Evolutionary conservation across 2,329 filamentous ascomycete species (phyloP).

Genomic region (Arachnomyces sp.): DNA sequence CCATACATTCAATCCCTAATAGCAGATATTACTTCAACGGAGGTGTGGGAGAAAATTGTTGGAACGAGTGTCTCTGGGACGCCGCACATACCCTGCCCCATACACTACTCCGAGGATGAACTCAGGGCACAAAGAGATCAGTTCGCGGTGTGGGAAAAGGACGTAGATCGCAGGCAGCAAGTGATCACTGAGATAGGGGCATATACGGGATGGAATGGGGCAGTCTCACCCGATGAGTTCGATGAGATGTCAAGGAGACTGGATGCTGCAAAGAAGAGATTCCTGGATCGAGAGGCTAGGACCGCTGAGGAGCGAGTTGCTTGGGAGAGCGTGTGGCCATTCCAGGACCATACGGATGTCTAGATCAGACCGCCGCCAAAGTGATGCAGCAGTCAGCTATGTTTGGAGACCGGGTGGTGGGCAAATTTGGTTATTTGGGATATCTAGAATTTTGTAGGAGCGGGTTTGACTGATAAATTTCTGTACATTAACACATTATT

Average conservation of each 20-base stretch:
- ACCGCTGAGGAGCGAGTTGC: slow-evolving; percentile 7
- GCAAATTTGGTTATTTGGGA: too few relatives aligned
- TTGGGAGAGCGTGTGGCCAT: slow-evolving; percentile 13
- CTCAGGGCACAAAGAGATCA: slow-evolving; percentile 7
- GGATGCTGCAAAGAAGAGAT: slow-evolving; percentile 7
- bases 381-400: too few relatives aligned
- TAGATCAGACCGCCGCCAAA: too few relatives aligned
- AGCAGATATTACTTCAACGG: slow-evolving; percentile 4
- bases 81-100: slow-evolving; percentile 10
- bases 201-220: slow-evolving; percentile 16
- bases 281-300: slow-evolving; percentile 10
- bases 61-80: slow-evolving; percentile 7
- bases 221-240: slow-evolving; percentile 12
- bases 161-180: slow-evolving; percentile 14
- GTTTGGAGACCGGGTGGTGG: too few relatives aligned
- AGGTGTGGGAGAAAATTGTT: slow-evolving; percentile 11
- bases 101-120: slow-evolving; percentile 11
- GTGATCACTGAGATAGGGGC: slow-evolving; percentile 12
- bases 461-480: too few relatives aligned
- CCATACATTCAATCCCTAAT: slow-evolving; percentile 12
- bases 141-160: slow-evolving; percentile 12
- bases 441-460: too few relatives aligned
- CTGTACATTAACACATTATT: too few relatives aligned
- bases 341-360: too few relatives aligned
- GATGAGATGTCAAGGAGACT: slow-evolving; percentile 11